Evolutionary conservation across 2,329 filamentous ascomycete genomes (phyloP), one percentile per base, ranked within the genome.

Genomic region (Apiospora rasikravindrae): DNA sequence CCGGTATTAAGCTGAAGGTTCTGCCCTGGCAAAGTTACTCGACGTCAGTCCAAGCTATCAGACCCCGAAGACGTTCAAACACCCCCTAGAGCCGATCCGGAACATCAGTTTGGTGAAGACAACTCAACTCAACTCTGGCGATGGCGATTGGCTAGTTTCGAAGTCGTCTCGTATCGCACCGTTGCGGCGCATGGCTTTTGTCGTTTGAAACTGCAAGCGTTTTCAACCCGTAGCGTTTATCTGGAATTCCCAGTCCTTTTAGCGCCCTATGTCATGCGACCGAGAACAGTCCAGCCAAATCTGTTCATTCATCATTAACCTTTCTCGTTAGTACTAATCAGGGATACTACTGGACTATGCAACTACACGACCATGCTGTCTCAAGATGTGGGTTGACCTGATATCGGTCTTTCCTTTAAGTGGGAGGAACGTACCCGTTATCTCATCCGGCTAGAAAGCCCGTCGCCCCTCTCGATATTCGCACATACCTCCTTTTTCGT

Each of bases 401-500:
- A 7, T 37, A 5, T 37, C 2, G 5, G 33, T 37, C 33, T 37
- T 5, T 37, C 33, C 33, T 37, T 37, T 37, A 37, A 37, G 8
- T 37, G 33, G 44, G 16, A 47, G 13, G 42, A 13, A 11, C 13
- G 42, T 44, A 14, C 14, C 13, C 16, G 42, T 44, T 13, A 16
- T 16, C 13, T 53, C 49, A 61, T 10, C 37, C 51, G 40, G 44
- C 69, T 0, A 70, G 4, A 22, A 70, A 70, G 5, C 3, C 10
- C 10, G n/a, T 66, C 40, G 69, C 69, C 33, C 29, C 29, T 2
- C 14, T 14, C n/a, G 37, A 13, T 66, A 29, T 42, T 26, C 33
- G n/a, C 53, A 70, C 51, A 49, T 81, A 2, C 53, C 57, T 70
- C 57, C 33, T 67, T 26, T 10, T 61, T 57, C 19, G 69, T 68